Evolutionary conservation across 441 rosid species (phyloP).

Genomic region (Corymbia calophylla): DNA sequence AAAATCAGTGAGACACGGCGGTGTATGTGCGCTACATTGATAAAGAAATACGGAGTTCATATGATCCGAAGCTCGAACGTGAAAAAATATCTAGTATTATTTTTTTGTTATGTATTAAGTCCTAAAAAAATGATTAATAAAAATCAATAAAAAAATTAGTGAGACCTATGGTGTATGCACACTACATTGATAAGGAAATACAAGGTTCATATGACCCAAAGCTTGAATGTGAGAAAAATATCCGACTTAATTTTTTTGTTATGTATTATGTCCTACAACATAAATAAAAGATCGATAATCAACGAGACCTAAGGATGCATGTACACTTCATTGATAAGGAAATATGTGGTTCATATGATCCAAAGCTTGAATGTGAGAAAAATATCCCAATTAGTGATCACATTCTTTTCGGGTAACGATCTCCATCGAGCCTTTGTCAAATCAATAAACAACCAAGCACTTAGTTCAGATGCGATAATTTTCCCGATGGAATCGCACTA

Average conservation of each 20-base stretch:
- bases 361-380: background rate
- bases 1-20: rapidly evolving
- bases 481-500: rapidly evolving
- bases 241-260: background rate
- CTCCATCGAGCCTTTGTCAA: background rate
- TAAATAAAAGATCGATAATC: background rate
- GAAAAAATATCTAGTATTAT: no score
- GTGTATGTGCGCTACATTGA: rapidly evolving
- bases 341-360: rapidly evolving
- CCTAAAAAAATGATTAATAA: background rate
- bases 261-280: background rate
- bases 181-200: rapidly evolving
- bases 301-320: rapidly evolving
- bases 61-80: rapidly evolving
- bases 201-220: rapidly evolving
- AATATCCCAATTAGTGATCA: rapidly evolving
- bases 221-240: no score
- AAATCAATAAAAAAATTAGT: no score
- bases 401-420: rapidly evolving
- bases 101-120: background rate
- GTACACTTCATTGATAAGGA: rapidly evolving
- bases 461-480: rapidly evolving
- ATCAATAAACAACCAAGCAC: rapidly evolving
- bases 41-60: rapidly evolving
- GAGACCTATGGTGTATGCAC: background rate